phyloP scores from a whole-genome alignment of 1,139 yeast genomes.

The Petasospora fabianii region DNA sequence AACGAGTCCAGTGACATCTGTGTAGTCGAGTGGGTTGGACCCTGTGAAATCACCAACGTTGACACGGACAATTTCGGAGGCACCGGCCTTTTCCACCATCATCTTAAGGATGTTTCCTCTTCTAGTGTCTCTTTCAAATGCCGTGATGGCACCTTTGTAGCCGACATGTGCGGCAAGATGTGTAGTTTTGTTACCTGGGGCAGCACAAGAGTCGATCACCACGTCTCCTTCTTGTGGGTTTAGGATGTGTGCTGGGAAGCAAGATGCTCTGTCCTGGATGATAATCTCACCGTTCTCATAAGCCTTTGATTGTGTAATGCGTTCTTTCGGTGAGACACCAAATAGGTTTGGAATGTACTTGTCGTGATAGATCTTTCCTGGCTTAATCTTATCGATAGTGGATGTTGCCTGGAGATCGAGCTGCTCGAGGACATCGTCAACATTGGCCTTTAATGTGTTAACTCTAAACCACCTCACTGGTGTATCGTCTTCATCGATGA shows the following conservation, averaged over 20 bases:
- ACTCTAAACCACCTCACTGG: slow-evolving; percentile 90
- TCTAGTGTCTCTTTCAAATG: slow-evolving; percentile 80
- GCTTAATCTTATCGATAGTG: slow-evolving; percentile 42
- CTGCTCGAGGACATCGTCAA: slow-evolving; percentile 38
- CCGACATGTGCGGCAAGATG: slow-evolving; percentile 69
- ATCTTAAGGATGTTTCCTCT: slow-evolving; percentile 69
- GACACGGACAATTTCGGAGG: slow-evolving; percentile 56
- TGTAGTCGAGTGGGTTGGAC: slow-evolving; percentile 54
- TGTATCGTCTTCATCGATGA: slow-evolving; percentile 57
- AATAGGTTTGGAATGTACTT: slow-evolving; percentile 66
- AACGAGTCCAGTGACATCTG: slow-evolving; percentile 70
- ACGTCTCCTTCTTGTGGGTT: slow-evolving; percentile 50
- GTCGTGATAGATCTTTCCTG: slow-evolving; percentile 68
- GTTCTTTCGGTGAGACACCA: slow-evolving; percentile 77
- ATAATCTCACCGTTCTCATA: slow-evolving; percentile 76
- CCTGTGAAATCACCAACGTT: slow-evolving; percentile 82
- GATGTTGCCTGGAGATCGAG: slow-evolving; percentile 45
- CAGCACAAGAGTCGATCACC: slow-evolving; percentile 92
- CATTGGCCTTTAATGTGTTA: slow-evolving; percentile 50
- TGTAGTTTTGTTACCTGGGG: slow-evolving; percentile 97
- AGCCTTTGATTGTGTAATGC: slow-evolving; percentile 58
- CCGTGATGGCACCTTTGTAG: slow-evolving; percentile 44
- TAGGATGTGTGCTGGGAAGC: slow-evolving; percentile 89
- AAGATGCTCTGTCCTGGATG: slow-evolving; percentile 94
- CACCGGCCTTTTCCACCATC: slow-evolving; percentile 83